Base-by-base conservation (phyloP, 352 stramenopile genomes). In the Vaucheria bursata region DNA sequence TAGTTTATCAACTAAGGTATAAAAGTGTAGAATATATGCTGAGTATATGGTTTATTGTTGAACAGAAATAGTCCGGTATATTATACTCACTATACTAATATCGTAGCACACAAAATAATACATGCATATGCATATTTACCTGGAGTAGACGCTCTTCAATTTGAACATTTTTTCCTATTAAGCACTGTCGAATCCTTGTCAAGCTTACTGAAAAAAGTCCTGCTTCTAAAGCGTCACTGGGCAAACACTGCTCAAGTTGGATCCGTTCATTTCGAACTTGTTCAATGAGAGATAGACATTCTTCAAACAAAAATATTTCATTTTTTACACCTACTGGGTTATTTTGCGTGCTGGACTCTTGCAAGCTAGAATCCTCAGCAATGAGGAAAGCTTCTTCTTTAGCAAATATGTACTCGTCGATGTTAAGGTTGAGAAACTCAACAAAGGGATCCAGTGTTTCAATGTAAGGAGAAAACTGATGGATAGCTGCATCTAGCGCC, bases 401-500 rank as follows among this genome's bases (percentile, higher is more conserved):
- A 38, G 73, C 65, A 35, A 33, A 25, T n/a, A 81, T 53, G 29
- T 81, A 81, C 1, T 79, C 76, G 18, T 73, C 36, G 39, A 81
- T 88, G 83, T 95, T 93, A 1, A 96, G 74, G 73, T 94, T 93
- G 38, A 97, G 77, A 37, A 97, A 95, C 2, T 78, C 64, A 35
- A 95, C 88, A 80, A 93, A 94, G 64, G 75, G 74, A 8, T 95
- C 87, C 74, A 95, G 94, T 33, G 89, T 88, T 5, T 75, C 39
- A 0, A 96, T 76, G 80, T 97, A 97, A 0, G 87, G 79, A 12
- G 84, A 79, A 32, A 79, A 49, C 4, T 72, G 80, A 7, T 25
- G 32, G 29, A 79, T 40, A 7, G 77, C 69, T n/a, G 64, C 40
- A 12, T 81, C 76, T 38, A 81, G 71, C 70, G 76, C 76, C 32